These are phyloP conservation scores for Rhazya stricta DNA, from an alignment of 257 asterid species.

Conservation along the genomic window DNA sequence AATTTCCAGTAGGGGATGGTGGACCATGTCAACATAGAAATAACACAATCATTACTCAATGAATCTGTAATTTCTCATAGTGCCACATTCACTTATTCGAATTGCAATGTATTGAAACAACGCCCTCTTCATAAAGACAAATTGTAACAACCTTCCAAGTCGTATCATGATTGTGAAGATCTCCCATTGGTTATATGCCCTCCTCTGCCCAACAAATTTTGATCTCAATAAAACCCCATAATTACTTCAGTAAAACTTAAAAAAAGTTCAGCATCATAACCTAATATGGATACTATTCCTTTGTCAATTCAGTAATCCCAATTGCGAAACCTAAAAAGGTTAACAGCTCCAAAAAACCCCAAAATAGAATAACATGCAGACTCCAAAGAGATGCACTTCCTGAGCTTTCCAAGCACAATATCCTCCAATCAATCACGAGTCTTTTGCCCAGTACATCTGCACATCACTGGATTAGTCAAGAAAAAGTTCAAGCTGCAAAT, in stretches of 20 bases:
- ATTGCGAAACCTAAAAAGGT: background rate
- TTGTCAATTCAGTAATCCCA: background rate
- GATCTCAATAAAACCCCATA: background rate
- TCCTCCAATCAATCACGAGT: background rate
- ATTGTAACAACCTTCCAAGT: background rate
- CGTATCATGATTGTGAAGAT: background rate
- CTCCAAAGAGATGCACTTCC: background rate
- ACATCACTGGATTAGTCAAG: background rate
- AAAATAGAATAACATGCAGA: background rate
- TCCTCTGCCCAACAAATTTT: background rate
- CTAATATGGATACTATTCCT: background rate
- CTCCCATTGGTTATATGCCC: background rate
- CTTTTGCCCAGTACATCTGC: background rate
- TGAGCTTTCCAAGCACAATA: background rate
- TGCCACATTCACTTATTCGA: background rate
- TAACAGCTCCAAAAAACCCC: background rate
- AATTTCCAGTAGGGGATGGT: background rate
- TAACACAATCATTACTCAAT: background rate
- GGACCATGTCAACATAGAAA: background rate
- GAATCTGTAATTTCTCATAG: background rate
- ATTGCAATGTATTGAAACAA: background rate
- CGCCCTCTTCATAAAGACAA: background rate
- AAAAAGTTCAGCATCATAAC: background rate
- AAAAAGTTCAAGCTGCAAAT: background rate
- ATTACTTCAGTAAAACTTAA: background rate